A percentile compares a stretch with the other conserved stretches of the same genome.
Evolutionary conservation across 2,329 filamentous ascomycete genomes (phyloP).

Genomic region (Cordyceps fumosorosea): DNA sequence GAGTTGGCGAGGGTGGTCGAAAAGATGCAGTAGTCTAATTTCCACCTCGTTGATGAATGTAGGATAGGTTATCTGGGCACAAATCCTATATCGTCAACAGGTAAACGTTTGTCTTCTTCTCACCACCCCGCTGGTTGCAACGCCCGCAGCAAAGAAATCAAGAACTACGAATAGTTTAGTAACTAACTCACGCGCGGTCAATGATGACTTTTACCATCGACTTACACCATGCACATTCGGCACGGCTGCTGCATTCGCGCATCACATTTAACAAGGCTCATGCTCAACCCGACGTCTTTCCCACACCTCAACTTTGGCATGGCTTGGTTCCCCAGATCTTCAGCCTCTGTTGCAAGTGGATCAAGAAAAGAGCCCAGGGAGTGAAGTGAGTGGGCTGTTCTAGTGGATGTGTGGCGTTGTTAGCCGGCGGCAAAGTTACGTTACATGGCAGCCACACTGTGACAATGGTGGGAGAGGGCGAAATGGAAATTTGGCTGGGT

Average conservation of each 20-base stretch:
- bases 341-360: conserved; percentile 8
- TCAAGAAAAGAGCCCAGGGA: background rate
- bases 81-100: too few relatives aligned
- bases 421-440: conserved; percentile 10
- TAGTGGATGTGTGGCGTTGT: conserved; percentile 4
- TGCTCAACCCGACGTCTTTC: background rate
- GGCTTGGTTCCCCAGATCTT: conserved; percentile 9
- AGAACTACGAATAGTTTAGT: too few relatives aligned
- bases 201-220: too few relatives aligned
- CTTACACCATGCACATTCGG: background rate
- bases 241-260: background rate
- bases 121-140: background rate
- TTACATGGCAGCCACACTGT: conserved; percentile 12
- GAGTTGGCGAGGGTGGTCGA: too few relatives aligned
- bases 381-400: background rate
- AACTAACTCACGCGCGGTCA: too few relatives aligned
- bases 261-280: background rate
- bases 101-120: too few relatives aligned
- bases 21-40: too few relatives aligned
- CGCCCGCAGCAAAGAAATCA: background rate
- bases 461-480: background rate
- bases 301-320: background rate
- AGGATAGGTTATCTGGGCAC: too few relatives aligned
- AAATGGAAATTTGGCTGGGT: background rate
- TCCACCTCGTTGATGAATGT: background rate